These are phyloP conservation scores for Porodaedalea pini DNA, from an alignment of 1,284 basidiomycete species.

Conservation along the genomic window DNA sequence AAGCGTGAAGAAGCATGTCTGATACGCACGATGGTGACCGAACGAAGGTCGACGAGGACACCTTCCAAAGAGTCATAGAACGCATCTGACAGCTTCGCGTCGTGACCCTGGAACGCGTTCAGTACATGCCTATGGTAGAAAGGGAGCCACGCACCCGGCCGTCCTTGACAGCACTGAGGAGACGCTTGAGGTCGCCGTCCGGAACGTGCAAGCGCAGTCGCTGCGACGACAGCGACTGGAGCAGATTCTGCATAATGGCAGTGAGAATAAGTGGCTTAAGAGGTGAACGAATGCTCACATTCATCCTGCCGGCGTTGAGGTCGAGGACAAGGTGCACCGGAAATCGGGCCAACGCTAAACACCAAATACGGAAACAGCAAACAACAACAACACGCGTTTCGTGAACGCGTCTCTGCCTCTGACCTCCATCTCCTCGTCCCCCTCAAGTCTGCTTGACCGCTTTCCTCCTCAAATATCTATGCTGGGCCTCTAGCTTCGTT, in stretches of 20 bases:
- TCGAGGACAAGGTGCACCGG: constrained; percentile 10
- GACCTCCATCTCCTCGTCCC: constrained; percentile 16
- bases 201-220: constrained; percentile 49
- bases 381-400: constrained; percentile 12
- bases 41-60: constrained; percentile 77
- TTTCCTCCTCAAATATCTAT: constrained; percentile 1
- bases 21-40: constrained; percentile 65
- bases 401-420: constrained; percentile 7
- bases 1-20: constrained; percentile 13
- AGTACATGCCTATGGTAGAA: constrained; percentile 10
- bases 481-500: constrained; percentile 6
- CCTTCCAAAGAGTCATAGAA: constrained; percentile 92
- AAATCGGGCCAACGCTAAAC: not conserved
- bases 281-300: constrained; percentile 34
- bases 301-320: constrained; percentile 31
- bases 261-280: constrained; percentile 29
- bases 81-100: constrained; percentile 75
- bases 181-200: constrained; percentile 63
- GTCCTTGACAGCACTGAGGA: constrained; percentile 73
- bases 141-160: constrained; percentile 53
- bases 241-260: constrained; percentile 57
- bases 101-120: constrained; percentile 49
- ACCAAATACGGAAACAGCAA: not conserved
- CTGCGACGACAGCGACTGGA: constrained; percentile 70
- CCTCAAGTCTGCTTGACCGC: constrained; percentile 12